Percentiles rank a stretch among this genome's conserved stretches.
Evolutionary conservation across 371 early-diverging fungal species (phyloP).

Genomic region (Chytridiales sp.): DNA sequence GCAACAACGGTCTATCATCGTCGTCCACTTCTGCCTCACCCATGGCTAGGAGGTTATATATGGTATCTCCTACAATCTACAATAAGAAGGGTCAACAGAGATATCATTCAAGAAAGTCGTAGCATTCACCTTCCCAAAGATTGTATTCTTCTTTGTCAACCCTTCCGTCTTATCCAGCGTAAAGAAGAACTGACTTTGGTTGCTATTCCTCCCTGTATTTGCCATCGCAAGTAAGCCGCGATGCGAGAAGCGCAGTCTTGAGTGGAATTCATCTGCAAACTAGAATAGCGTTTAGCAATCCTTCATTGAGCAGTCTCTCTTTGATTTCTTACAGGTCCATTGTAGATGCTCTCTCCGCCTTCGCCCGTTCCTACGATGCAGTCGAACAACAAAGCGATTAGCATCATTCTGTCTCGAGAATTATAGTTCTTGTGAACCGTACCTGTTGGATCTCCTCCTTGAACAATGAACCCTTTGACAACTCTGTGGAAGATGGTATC

Average conservation of each 20-base stretch:
- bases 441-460: conserved; percentile 95
- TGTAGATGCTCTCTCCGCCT: conserved; percentile 90
- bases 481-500: conserved; percentile 85
- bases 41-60: conserved; percentile 87
- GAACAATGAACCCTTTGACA: conserved; percentile 85
- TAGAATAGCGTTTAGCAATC: conserved; percentile 1
- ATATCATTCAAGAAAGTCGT: neutral
- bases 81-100: neutral
- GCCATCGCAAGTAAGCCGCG: conserved; percentile 93
- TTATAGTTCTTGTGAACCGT: too few relatives aligned
- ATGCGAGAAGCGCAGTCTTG: conserved; percentile 81
- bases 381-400: neutral
- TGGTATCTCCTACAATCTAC: conserved; percentile 84
- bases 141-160: conserved; percentile 80
- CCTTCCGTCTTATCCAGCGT: conserved; percentile 86
- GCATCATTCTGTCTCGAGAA: neutral
- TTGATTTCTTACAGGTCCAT: conserved; percentile 48
- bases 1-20: conserved; percentile 78
- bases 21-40: conserved; percentile 77
- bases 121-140: conserved; percentile 80
- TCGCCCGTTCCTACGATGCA: conserved; percentile 36
- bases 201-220: conserved; percentile 75
- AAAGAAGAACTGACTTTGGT: conserved; percentile 92
- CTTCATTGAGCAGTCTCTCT: too few relatives aligned
- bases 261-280: conserved; percentile 91